Evolutionary conservation across 495 filamentous ascomycete species (phyloP).

Genomic region (Apiosordaria backusii): DNA sequence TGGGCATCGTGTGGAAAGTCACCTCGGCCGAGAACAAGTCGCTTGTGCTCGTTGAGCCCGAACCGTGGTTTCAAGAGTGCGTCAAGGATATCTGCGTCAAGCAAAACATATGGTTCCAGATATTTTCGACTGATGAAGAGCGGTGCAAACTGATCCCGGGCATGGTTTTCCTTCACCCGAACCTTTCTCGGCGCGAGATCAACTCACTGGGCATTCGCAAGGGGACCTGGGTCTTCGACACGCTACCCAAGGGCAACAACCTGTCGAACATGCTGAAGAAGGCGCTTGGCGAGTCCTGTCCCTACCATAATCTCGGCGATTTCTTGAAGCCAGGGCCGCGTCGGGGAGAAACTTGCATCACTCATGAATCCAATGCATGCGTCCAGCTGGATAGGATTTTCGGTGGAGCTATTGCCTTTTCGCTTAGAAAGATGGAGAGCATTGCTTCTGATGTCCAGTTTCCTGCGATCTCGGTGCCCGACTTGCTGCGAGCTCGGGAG

Average conservation of each 20-base stretch:
- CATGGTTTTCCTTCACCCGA: conserved; percentile 26
- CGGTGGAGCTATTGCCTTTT: conserved; percentile 22
- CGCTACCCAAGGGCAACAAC: conserved; percentile 22
- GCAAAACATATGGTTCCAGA: conserved; percentile 16
- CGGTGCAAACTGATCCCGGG: conserved; percentile 4
- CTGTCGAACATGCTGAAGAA: conserved; percentile 28
- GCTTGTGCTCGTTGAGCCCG: conserved; percentile 33
- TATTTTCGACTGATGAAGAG: conserved; percentile 14
- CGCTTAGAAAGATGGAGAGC: conserved; percentile 15
- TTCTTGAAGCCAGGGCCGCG: not conserved
- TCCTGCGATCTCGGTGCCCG: conserved; percentile 20
- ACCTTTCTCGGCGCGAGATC: conserved; percentile 24
- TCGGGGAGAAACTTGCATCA: not conserved
- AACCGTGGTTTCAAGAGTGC: conserved; percentile 30
- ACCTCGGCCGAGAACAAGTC: not conserved
- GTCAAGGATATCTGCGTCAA: conserved; percentile 24
- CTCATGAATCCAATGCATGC: not conserved
- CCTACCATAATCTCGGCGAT: conserved; percentile 19
- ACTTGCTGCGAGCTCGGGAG: conserved; percentile 19
- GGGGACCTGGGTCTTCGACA: conserved; percentile 31
- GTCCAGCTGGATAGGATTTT: conserved; percentile 16
- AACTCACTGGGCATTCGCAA: conserved; percentile 25
- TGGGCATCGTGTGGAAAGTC: conserved; percentile 14
- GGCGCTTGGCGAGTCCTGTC: conserved; percentile 22
- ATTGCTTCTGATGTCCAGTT: not conserved